Conservation (phyloP, 108 stramenopile species). For the Cyclostephanos tholiformis region DNA sequence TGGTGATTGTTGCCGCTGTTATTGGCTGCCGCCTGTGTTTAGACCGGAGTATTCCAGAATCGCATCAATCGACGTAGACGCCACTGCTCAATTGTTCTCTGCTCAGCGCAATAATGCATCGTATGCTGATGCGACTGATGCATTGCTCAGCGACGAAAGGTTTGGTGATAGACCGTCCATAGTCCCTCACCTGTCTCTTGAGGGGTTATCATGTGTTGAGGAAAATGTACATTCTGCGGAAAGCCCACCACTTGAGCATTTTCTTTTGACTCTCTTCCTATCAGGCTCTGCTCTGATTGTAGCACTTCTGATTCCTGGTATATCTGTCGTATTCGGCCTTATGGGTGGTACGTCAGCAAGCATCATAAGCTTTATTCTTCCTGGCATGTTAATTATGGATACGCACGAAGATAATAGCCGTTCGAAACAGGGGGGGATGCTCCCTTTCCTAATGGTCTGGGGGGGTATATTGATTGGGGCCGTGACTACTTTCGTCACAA, state of each 20-base stretch:
- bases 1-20: conserved; percentile 1
- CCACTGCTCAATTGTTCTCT: too few relatives aligned
- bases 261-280: conserved; percentile 51
- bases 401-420: conserved; percentile 15
- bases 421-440: neutral
- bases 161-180: conserved; percentile 13
- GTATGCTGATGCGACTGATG: conserved; percentile 5
- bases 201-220: neutral
- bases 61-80: neutral
- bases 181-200: conserved; percentile 10
- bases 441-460: conserved; percentile 54
- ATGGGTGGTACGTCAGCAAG: conserved; percentile 76
- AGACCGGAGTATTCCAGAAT: neutral
- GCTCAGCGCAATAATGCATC: neutral
- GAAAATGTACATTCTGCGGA: neutral
- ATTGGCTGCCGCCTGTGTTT: conserved; percentile 5
- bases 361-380: conserved; percentile 73
- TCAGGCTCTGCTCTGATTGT: conserved; percentile 64
- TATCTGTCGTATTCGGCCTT: conserved; percentile 76
- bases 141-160: conserved; percentile 8
- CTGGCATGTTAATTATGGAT: conserved; percentile 61
- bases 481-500: conserved; percentile 70
- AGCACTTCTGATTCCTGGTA: conserved; percentile 71
- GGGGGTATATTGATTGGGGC: conserved; percentile 65
- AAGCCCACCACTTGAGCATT: conserved; percentile 42